Percentiles rank a stretch among this genome's conserved stretches.
Conservation (phyloP, 1,284 basidiomycete genomes). For the Ustilago nuda region DNA sequence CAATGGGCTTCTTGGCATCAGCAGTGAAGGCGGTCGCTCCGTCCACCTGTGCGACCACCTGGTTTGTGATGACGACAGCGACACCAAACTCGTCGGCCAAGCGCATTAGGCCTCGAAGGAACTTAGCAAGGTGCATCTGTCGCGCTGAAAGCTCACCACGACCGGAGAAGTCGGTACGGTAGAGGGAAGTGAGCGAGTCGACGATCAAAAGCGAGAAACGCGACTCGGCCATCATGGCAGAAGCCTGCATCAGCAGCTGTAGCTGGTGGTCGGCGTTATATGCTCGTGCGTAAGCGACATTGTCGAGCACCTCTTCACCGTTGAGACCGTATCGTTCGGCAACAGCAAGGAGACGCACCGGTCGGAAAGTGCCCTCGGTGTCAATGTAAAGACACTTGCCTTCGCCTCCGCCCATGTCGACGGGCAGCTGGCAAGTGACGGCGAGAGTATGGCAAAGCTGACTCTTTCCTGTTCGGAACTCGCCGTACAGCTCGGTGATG, state of each 20-base stretch:
- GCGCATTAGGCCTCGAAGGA: slow-evolving; percentile 89
- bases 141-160: slow-evolving; percentile 94
- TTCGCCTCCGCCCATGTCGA: slow-evolving; percentile 97
- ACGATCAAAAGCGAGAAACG: slow-evolving; percentile 97
- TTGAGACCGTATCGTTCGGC: slow-evolving; percentile 95
- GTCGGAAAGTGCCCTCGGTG: slow-evolving; percentile 98
- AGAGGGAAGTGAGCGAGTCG: slow-evolving; percentile 95
- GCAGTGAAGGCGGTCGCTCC: slow-evolving; percentile 71
- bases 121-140: slow-evolving; percentile 97
- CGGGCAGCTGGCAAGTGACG: slow-evolving; percentile 95
- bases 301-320: slow-evolving; percentile 97
- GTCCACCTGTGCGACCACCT: slow-evolving; percentile 98
- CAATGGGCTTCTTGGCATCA: slow-evolving; percentile 89
- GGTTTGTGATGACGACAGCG: slow-evolving; percentile 96
- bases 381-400: slow-evolving; percentile 99
- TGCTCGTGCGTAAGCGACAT: slow-evolving; percentile 96
- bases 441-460: slow-evolving; percentile 98
- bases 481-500: slow-evolving; percentile 98
- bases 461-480: slow-evolving; percentile 98
- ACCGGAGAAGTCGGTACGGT: slow-evolving; percentile 95
- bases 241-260: slow-evolving; percentile 87
- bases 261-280: slow-evolving; percentile 99
- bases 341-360: slow-evolving; percentile 90
- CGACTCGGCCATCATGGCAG: slow-evolving; percentile 76
- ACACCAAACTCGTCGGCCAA: slow-evolving; percentile 98